Evolutionary conservation across 148 eudicot genomes (phyloP), one percentile per base, ranked within the genome.

Genomic region (Amaranthus palmeri): DNA sequence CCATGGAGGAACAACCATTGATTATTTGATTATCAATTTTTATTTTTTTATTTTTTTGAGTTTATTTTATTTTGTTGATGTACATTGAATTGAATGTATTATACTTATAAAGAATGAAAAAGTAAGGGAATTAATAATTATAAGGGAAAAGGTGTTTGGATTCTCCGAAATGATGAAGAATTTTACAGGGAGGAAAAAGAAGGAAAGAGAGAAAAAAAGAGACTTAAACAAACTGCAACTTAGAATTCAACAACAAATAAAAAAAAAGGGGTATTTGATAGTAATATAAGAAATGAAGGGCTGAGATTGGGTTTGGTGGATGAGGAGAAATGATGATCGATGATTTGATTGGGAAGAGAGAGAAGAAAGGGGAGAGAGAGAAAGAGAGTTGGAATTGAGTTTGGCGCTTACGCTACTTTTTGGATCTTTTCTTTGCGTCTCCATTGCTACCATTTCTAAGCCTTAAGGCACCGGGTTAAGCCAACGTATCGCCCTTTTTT

Each of bases 141-240:
- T 67, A 70, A 67, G 73, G 49, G 75, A 18, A 76, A 68, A 73
- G 71, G 76, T 76, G 78, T 71, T 76, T 64, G 72, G 80, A 68
- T 79, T 74, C 80, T 77, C 49, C 15, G 46, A 14, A 74, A 77
- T 70, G 62, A 74, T 74, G 78, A 17, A 65, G 64, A 67, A 60
- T 70, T 65, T 71, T 71, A 65, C 69, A 79, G 67, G 63, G 73
- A 67, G 67, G 72, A 68, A 69, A 59, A 45, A 65, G 40, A 74
- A 14, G 48, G 7, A 48, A 70, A 41, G 75, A 66, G 73, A 55
- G 43, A 55, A 67, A 72, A 68, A 66, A 61, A 71, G 72, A 81
- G 79, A 81, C 77, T 82, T 81, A 79, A 86, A 87, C 91, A 84
- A 87, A 82, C 80, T 79, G 83, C 89, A 87, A 87, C 97, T 91